Evolutionary conservation across 2,329 filamentous ascomycete species (phyloP), one percentile per base, ranked within the genome.

Genomic region (Aspergillus vadensis): DNA sequence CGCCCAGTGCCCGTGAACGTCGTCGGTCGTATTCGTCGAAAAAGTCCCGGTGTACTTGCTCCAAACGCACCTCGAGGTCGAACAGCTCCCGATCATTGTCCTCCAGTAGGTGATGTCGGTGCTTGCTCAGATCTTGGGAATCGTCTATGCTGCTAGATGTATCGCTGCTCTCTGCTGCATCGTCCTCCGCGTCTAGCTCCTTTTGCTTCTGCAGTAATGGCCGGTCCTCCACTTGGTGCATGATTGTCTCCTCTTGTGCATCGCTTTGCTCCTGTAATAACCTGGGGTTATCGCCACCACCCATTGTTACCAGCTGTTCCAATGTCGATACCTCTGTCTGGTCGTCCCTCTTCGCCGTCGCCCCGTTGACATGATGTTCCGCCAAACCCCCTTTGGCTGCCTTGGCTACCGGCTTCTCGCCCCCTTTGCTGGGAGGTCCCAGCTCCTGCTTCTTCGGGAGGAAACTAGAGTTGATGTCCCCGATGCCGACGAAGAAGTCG

Each of bases 401-500:
- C 55, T 69, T 73, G 5, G 63, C 65, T 7, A 64, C 64, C 17
- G 65, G 60, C 62, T 72, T 73, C n/a, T 69, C 63, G 38, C 52
- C 59, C 25, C 39, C 14, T 25, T 71, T 72, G 38, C 69, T 88
- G 82, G 67, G 85, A 77, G 61, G 84, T 55, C 74, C 79, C 41
- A 80, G 72, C 38, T 81, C 82, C 62, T 81, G 81, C 64, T 86
- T 87, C 76, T 96, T 96, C 0, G 95, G 95, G 55, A 99, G 77
- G 73, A 98, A 99, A 73, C 91, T 97, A 12, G 94, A 96, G 80
- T 99, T 99, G 81, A 99, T 99, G 76, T 99, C 95, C 63, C 95
- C 95, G 64, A 97, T 97, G 15, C 95, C 95, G 59, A 96, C 91
- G 79, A 98, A 99, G 78, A 99, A 99, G 75, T 98, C 94, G 75